Evolutionary conservation across 148 eudicot species (phyloP), one percentile per base, ranked within the genome.

Genomic region (Cornus kousa): DNA sequence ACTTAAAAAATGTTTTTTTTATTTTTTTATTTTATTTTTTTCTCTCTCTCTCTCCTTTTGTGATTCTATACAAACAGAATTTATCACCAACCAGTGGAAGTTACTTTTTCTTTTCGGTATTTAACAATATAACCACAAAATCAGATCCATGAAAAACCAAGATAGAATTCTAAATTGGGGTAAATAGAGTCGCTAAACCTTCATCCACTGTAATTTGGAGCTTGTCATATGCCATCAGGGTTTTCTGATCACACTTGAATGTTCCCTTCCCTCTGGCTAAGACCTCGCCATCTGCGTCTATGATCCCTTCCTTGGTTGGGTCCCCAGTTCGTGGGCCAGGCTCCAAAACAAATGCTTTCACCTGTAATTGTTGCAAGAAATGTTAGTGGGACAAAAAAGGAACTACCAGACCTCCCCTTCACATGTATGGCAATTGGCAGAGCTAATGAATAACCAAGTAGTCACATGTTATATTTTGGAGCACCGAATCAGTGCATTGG

Each of bases 201-300:
- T 91, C 93, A 87, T 96, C 93, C 62, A 96, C 87, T 55, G 86
- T 86, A n/a, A 96, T 79, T 72, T 85, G 88, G 31, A 93, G 76
- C 71, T 82, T 90, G 55, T 83, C 90, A 66, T 96, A 96, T 9
- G 87, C 80, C 98, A 96, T 92, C 77, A 92, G 84, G 0, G 91
- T 55, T 43, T 89, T 82, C 68, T 84, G 80, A 31, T 90, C 77
- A 46, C 82, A 88, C 80, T 86, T 90, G 82, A 89, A 93, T 60
- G 90, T 84, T 79, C 92, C 97, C 75, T 77, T 88, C 50, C 99
- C 99, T 85, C 99, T 90, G 14, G 99, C 97, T 72, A 96, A 75
- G 55, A 93, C 97, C 89, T 96, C 99, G 0, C 99, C 99, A 78
- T 96, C 99, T 43, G 85, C 87, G 70, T 96, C 99, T 74, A 96